A percentile compares a stretch with the other conserved stretches of the same genome.
phyloP scores from a whole-genome alignment of 169 alveolate genomes.

The Eimeria acervulina region DNA sequence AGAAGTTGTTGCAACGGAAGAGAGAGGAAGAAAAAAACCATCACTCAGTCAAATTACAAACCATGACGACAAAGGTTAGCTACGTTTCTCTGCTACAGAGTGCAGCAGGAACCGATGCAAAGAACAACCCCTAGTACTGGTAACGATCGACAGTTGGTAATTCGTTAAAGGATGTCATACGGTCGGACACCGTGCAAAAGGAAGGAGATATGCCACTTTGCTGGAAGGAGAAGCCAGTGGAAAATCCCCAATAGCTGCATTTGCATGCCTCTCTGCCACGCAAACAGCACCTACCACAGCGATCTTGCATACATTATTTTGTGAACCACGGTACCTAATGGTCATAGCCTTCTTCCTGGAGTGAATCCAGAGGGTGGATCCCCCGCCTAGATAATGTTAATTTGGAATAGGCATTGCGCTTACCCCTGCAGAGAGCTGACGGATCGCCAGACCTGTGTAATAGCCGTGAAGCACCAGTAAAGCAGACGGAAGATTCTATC shows the following conservation, averaged over 20 bases:
- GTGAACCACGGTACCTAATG: background rate
- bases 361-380: no score
- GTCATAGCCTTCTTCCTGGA: background rate
- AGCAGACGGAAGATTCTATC: background rate
- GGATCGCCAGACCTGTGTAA: background rate
- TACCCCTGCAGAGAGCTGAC: slow-evolving; percentile 1
- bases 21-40: slow-evolving; percentile 40
- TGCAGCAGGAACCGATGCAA: background rate
- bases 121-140: background rate
- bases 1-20: slow-evolving; percentile 58
- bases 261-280: background rate
- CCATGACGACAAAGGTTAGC: slow-evolving; percentile 54
- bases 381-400: background rate
- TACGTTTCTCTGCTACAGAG: background rate
- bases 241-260: background rate
- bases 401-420: background rate
- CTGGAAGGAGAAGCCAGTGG: background rate
- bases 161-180: background rate
- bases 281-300: background rate
- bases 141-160: background rate
- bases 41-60: slow-evolving; percentile 47
- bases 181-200: background rate
- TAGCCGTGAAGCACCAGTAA: background rate
- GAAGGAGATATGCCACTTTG: background rate
- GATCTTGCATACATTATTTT: background rate